A percentile compares a stretch with the other conserved stretches of the same genome.
Conservation (phyloP, 2,329 filamentous ascomycete species). For the Tolypocladium guangdongense region DNA sequence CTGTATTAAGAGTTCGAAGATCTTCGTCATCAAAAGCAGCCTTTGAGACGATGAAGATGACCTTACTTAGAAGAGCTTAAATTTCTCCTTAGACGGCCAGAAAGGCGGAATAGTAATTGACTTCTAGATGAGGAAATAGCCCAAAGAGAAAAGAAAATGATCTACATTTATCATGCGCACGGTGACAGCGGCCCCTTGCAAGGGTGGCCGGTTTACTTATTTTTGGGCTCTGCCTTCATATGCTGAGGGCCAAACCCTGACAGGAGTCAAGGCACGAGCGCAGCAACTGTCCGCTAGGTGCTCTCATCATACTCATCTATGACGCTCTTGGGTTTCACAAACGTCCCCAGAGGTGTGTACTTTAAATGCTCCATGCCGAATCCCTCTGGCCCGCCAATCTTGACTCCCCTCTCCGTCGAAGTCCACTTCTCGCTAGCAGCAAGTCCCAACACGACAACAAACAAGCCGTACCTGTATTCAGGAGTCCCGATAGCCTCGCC, state of each 20-base stretch:
- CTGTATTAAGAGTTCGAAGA: too few species aligned
- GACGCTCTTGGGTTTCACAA: slow-evolving; percentile 37
- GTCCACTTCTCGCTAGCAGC: slow-evolving; percentile 34
- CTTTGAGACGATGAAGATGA: too few species aligned
- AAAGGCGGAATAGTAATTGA: too few species aligned
- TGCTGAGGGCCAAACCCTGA: not conserved
- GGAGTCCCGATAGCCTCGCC: slow-evolving; percentile 46
- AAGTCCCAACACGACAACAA: slow-evolving; percentile 37
- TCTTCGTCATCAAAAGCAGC: too few species aligned
- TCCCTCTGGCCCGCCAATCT: slow-evolving; percentile 36
- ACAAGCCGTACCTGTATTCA: slow-evolving; percentile 43
- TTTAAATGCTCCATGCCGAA: slow-evolving; percentile 37
- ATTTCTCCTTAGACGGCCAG: too few species aligned
- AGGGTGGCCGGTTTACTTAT: too few species aligned
- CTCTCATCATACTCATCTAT: slow-evolving; percentile 35
- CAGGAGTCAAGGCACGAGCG: not conserved
- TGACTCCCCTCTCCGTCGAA: slow-evolving; percentile 31
- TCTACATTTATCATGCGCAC: too few species aligned
- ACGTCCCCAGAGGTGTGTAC: slow-evolving; percentile 36
- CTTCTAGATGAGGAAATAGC: too few species aligned
- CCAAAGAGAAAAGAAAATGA: too few species aligned
- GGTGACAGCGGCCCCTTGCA: too few species aligned
- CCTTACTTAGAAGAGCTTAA: too few species aligned
- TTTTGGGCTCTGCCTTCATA: too few species aligned
- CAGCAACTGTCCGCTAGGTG: not conserved